Evolutionary conservation across 1,284 basidiomycete species (phyloP).

Genomic region (Cutaneotrichosporon cyanovorans): DNA sequence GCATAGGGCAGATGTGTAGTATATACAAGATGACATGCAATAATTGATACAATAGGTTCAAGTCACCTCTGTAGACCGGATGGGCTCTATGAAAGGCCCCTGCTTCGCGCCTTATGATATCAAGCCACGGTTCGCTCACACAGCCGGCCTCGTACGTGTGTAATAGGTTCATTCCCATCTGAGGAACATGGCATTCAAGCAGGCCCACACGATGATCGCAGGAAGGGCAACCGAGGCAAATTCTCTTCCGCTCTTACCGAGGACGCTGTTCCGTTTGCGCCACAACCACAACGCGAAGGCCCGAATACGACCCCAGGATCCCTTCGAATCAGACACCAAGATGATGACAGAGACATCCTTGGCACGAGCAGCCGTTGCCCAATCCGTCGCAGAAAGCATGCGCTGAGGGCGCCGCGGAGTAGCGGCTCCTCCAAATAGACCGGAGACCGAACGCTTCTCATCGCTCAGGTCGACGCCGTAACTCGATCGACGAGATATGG

Average conservation of each 20-base stretch:
- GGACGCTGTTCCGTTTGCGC: constrained; percentile 36
- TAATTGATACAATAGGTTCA: too few relatives aligned
- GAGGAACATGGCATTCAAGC: constrained; percentile 31
- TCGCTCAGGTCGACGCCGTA: constrained; percentile 17
- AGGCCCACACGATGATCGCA: constrained; percentile 36
- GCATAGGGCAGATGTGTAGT: too few relatives aligned
- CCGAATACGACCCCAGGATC: not conserved
- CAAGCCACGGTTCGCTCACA: too few relatives aligned
- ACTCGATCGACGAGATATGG: constrained; percentile 30
- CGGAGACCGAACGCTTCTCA: constrained; percentile 1
- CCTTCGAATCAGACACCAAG: constrained; percentile 11
- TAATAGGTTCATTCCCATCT: not conserved
- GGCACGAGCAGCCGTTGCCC: constrained; percentile 33
- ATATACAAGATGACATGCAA: too few relatives aligned
- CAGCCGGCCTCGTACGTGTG: too few relatives aligned
- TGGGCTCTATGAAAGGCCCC: too few relatives aligned
- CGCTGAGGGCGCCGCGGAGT: constrained; percentile 23
- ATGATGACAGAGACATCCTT: constrained; percentile 37
- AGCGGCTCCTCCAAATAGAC: not conserved
- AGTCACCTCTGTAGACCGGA: too few relatives aligned
- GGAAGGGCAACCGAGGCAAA: constrained; percentile 32
- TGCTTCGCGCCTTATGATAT: too few relatives aligned
- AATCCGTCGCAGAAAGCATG: constrained; percentile 31
- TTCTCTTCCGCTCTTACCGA: constrained; percentile 34
- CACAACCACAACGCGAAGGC: constrained; percentile 25